A percentile compares a stretch with the other conserved stretches of the same genome.
phyloP scores from a whole-genome alignment of 192 early-diverging fungal species.

The Polychytrium aggregatum region DNA sequence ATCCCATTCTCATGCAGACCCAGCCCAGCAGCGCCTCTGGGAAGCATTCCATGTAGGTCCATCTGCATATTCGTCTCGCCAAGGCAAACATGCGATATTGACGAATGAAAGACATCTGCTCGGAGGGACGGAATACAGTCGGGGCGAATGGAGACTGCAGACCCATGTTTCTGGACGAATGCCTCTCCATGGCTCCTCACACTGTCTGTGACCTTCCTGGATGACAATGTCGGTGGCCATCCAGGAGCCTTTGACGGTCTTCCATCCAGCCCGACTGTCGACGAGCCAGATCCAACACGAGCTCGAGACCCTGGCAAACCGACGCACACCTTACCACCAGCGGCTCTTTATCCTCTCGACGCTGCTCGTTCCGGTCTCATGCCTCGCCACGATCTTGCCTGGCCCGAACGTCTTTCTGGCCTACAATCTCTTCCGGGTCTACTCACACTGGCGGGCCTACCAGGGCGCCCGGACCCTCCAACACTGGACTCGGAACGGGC shows the following conservation, averaged over 20 bases:
- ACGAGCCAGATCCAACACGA: not conserved
- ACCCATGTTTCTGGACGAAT: no score
- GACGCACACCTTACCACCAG: slow-evolving; percentile 4
- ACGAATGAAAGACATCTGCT: no score
- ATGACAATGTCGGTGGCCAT: no score
- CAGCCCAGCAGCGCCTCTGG: not conserved
- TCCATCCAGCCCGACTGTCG: not conserved
- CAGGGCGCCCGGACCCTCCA: slow-evolving; percentile 12
- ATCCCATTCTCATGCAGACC: not conserved
- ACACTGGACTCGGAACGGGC: no score
- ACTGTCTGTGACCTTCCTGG: no score
- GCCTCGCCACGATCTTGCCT: slow-evolving; percentile 12
- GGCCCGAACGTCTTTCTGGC: slow-evolving; percentile 19
- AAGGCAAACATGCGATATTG: no score
- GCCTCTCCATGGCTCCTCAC: no score
- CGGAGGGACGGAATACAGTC: no score
- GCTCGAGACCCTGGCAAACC: slow-evolving; percentile 1
- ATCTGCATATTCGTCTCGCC: not conserved
- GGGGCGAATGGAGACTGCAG: no score
- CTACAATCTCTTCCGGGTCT: slow-evolving; percentile 20
- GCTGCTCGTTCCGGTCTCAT: slow-evolving; percentile 10
- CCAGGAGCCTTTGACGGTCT: no score
- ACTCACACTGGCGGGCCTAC: slow-evolving; percentile 15
- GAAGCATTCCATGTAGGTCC: not conserved
- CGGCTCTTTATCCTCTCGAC: slow-evolving; percentile 5